Percentiles rank a stretch among this genome's conserved stretches.
Evolutionary conservation across 768 basidiomycete species (phyloP).

Genomic region (Kwoniella mangroviensis): DNA sequence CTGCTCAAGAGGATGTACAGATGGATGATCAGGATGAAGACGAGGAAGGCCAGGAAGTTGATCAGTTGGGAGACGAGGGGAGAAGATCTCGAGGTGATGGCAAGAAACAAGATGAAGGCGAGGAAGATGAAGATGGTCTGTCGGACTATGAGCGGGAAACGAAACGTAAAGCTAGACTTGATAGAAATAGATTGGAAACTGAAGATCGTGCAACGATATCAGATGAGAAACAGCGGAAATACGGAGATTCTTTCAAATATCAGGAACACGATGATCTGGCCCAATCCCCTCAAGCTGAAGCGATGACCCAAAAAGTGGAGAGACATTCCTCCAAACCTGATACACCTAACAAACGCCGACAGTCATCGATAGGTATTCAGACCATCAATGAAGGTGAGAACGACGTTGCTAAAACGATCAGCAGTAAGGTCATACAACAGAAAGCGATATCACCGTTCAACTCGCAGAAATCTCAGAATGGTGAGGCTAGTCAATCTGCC

Average conservation of each 20-base stretch:
- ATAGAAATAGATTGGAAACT: not conserved
- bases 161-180: not conserved
- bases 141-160: slow-evolving; percentile 28
- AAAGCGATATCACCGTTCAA: not conserved
- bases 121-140: slow-evolving; percentile 23
- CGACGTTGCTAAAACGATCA: no score
- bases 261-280: no score
- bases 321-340: no score
- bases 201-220: not conserved
- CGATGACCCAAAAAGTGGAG: no score
- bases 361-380: no score
- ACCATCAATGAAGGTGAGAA: no score
- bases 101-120: not conserved
- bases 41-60: not conserved
- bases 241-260: no score
- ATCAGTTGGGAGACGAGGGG: no score
- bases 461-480: not conserved
- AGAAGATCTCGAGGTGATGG: no score
- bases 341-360: no score
- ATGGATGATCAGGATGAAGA: slow-evolving; percentile 13
- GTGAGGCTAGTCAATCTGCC: not conserved
- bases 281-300: no score
- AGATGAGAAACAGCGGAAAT: no score
- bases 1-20: slow-evolving; percentile 8
- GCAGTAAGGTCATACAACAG: not conserved